These are phyloP conservation scores for Meyerozyma smithsonii DNA, from an alignment of 1,139 yeast species.

Conservation along the genomic window DNA sequence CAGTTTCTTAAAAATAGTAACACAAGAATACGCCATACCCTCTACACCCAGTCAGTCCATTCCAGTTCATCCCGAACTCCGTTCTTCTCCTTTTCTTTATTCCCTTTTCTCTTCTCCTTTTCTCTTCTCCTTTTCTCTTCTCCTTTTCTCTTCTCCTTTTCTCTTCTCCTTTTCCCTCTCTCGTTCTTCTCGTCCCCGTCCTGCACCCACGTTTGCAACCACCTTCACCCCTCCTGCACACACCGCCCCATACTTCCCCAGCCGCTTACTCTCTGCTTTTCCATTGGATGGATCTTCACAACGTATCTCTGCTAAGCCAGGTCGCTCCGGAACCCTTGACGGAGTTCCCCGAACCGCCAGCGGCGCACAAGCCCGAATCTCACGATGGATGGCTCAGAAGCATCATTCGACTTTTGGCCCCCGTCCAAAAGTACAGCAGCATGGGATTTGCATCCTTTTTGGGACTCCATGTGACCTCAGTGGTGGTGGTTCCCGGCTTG, in stretches of 20 bases:
- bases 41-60: background rate
- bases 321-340: background rate
- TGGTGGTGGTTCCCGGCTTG: conserved; percentile 49
- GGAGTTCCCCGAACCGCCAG: background rate
- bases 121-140: too few species aligned
- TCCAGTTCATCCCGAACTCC: background rate
- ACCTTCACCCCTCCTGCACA: too few species aligned
- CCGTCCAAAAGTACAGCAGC: conserved; percentile 58
- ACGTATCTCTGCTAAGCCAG: background rate
- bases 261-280: background rate
- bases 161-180: too few species aligned
- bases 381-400: background rate
- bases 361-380: background rate
- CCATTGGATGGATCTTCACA: background rate
- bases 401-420: conserved; percentile 3
- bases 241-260: too few species aligned
- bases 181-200: too few species aligned
- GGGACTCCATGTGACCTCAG: conserved; percentile 55
- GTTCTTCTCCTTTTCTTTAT: background rate
- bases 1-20: too few species aligned
- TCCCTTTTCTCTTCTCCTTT: background rate
- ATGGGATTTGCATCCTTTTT: conserved; percentile 54
- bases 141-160: too few species aligned
- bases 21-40: too few species aligned
- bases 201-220: too few species aligned